phyloP scores from a whole-genome alignment of 768 basidiomycete species.

The Cubamyces sp. region DNA sequence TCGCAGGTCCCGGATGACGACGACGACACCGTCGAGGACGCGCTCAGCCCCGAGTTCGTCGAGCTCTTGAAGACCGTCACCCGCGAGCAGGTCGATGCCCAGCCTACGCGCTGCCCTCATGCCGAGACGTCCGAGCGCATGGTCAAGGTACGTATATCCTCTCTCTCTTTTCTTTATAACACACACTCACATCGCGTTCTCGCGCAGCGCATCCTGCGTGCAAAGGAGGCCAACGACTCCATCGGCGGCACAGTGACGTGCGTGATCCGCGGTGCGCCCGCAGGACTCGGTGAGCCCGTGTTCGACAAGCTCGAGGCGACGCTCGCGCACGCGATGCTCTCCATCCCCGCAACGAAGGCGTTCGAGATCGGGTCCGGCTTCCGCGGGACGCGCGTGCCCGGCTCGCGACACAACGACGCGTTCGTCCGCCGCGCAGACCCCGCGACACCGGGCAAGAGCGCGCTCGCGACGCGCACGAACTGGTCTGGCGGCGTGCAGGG shows the following conservation, averaged over 20 bases:
- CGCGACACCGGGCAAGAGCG: slow-evolving; percentile 66
- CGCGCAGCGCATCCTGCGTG: slow-evolving; percentile 84
- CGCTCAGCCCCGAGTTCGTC: slow-evolving; percentile 82
- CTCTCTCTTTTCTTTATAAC: neutral
- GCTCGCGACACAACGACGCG: slow-evolving; percentile 90
- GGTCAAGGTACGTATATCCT: slow-evolving; percentile 66
- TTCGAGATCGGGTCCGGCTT: slow-evolving; percentile 99
- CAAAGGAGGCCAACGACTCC: slow-evolving; percentile 89
- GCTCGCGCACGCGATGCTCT: slow-evolving; percentile 97
- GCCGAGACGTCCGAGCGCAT: slow-evolving; percentile 85
- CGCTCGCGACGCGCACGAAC: slow-evolving; percentile 85
- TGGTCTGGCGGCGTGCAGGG: slow-evolving; percentile 98
- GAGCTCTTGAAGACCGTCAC: slow-evolving; percentile 78
- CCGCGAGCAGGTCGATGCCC: slow-evolving; percentile 86
- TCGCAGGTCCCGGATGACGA: slow-evolving; percentile 46
- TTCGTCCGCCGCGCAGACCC: slow-evolving; percentile 66
- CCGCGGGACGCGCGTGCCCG: slow-evolving; percentile 90
- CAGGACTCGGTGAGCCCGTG: slow-evolving; percentile 94
- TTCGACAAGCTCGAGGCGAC: slow-evolving; percentile 99
- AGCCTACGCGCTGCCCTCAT: slow-evolving; percentile 90
- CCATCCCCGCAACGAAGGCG: slow-evolving; percentile 97
- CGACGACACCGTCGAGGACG: slow-evolving; percentile 66
- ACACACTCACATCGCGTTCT: slow-evolving; percentile 10
- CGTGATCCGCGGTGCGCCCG: slow-evolving; percentile 87
- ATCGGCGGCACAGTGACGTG: slow-evolving; percentile 99